phyloP scores from a whole-genome alignment of 192 early-diverging fungal species.

The Coemansia sp. region DNA sequence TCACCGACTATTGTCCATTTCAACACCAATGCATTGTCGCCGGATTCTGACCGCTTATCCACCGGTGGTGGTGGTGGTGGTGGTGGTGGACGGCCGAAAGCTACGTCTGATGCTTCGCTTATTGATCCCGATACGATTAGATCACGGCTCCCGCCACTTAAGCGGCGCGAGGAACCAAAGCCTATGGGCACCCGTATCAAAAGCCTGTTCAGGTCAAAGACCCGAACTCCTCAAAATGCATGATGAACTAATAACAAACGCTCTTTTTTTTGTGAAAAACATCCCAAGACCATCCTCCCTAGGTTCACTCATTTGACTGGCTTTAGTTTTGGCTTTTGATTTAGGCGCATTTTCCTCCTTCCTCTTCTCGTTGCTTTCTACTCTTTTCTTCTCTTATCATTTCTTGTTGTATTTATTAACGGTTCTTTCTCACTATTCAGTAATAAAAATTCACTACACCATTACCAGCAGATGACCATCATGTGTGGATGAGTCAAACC shows the following conservation, averaged over 20 bases:
- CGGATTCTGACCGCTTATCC: neutral
- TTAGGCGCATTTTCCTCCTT: neutral
- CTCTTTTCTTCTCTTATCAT: conserved; percentile 5
- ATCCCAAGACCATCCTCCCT: neutral
- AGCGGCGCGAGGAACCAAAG: conserved; percentile 27
- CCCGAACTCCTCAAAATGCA: conserved; percentile 22
- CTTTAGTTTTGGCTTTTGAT: too few species aligned
- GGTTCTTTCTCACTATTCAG: neutral
- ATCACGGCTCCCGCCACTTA: conserved; percentile 29
- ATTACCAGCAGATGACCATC: too few species aligned
- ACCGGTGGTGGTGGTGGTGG: neutral
- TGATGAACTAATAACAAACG: neutral
- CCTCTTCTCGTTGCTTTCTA: neutral
- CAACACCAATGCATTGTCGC: conserved; percentile 4
- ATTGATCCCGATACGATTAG: conserved; percentile 26
- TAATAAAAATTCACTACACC: neutral
- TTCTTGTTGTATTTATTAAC: neutral
- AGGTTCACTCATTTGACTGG: too few species aligned
- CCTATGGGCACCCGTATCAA: conserved; percentile 41
- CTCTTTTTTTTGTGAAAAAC: too few species aligned
- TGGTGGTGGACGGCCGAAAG: neutral
- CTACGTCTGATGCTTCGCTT: neutral
- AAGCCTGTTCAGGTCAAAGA: conserved; percentile 42
- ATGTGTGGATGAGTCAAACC: neutral
- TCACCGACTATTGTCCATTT: conserved; percentile 27